These are phyloP conservation scores for Claviceps capensis DNA, from an alignment of 2,329 filamentous ascomycete species.

Conservation along the genomic window DNA sequence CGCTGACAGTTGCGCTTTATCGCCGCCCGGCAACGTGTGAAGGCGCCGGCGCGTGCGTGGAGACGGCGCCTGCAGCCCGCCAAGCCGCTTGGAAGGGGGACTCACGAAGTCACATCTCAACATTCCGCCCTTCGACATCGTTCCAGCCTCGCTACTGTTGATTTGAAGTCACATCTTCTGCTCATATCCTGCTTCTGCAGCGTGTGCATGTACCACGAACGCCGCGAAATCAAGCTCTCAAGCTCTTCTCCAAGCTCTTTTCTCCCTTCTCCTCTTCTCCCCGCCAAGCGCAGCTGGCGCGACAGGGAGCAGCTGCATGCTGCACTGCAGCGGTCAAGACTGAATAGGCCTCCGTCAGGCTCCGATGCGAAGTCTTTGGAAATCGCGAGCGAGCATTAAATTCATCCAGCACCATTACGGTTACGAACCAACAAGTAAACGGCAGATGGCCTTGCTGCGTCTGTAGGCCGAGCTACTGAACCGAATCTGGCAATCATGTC, in stretches of 20 bases:
- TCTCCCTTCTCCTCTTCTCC: background rate
- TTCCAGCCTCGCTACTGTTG: background rate
- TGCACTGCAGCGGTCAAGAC: slow-evolving; percentile 31
- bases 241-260: slow-evolving; percentile 5
- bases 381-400: slow-evolving; percentile 10
- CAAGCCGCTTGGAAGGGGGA: slow-evolving; percentile 7
- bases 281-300: slow-evolving; percentile 15
- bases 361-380: slow-evolving; percentile 7
- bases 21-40: slow-evolving; percentile 24
- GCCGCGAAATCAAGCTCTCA: background rate
- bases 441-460: slow-evolving; percentile 29
- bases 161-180: background rate
- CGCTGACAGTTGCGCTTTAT: slow-evolving; percentile 8
- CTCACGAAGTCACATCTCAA: slow-evolving; percentile 8
- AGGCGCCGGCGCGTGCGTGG: slow-evolving; percentile 15
- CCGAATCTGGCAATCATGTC: slow-evolving; percentile 45
- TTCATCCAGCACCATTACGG: slow-evolving; percentile 22
- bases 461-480: slow-evolving; percentile 33
- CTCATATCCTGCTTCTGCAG: background rate
- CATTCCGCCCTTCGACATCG: slow-evolving; percentile 12
- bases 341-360: slow-evolving; percentile 16
- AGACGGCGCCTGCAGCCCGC: slow-evolving; percentile 15
- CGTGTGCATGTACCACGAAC: background rate
- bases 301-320: slow-evolving; percentile 37
- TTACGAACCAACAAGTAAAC: slow-evolving; percentile 19